Evolutionary conservation across 495 filamentous ascomycete species (phyloP).

Genomic region (Xanthoparmelia taractica): DNA sequence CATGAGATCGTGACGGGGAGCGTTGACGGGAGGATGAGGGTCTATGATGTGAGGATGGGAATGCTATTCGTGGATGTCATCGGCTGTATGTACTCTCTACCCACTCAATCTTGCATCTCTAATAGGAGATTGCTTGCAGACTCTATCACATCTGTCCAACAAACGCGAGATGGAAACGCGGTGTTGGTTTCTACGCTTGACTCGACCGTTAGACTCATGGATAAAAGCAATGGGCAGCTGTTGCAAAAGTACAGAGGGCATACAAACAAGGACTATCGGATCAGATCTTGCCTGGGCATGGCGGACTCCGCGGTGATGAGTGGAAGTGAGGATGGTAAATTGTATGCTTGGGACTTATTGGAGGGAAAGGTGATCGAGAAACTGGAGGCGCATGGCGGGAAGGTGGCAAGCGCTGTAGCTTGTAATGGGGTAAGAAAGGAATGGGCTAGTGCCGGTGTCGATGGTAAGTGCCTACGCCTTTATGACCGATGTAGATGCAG

Average conservation of each 20-base stretch:
- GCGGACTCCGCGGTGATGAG: constrained; percentile 71
- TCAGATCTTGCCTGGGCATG: constrained; percentile 64
- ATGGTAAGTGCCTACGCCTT: constrained; percentile 37
- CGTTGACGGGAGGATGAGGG: constrained; percentile 76
- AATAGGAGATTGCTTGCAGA: constrained; percentile 22
- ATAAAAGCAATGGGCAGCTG: constrained; percentile 63
- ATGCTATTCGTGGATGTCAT: constrained; percentile 64
- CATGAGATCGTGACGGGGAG: constrained; percentile 61
- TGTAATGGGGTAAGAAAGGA: constrained; percentile 65
- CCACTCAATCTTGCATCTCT: background rate
- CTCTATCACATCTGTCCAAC: constrained; percentile 56
- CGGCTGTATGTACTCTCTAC: constrained; percentile 40
- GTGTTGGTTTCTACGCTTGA: constrained; percentile 72
- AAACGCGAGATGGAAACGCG: constrained; percentile 64
- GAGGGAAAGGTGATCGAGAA: constrained; percentile 59
- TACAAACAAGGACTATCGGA: constrained; percentile 60
- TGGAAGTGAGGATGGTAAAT: constrained; percentile 69
- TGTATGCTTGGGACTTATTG: constrained; percentile 88
- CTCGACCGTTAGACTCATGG: constrained; percentile 69
- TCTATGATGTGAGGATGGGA: constrained; percentile 86
- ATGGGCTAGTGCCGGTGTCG: constrained; percentile 55
- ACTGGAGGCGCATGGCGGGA: constrained; percentile 50
- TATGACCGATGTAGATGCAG: background rate
- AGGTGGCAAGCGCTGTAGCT: constrained; percentile 56
- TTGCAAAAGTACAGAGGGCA: constrained; percentile 63